phyloP scores from a whole-genome alignment of 1,139 yeast genomes.

The Kodamaea sp. region DNA sequence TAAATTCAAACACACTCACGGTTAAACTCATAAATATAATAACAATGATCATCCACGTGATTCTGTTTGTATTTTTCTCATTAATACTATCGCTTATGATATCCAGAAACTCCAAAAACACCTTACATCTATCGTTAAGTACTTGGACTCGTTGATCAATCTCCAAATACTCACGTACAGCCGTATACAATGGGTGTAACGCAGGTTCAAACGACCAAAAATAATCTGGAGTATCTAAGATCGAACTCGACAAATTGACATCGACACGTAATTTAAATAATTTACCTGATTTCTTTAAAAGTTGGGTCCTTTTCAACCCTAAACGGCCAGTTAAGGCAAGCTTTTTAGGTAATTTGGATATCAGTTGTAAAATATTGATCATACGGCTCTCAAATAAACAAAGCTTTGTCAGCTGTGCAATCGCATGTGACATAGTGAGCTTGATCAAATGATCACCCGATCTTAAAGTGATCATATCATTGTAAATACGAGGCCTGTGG shows the following conservation, averaged over 20 bases:
- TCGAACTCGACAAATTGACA: conserved; percentile 85
- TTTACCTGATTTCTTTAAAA: conserved; percentile 83
- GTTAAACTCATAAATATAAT: conserved; percentile 75
- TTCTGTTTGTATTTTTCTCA: conserved; percentile 84
- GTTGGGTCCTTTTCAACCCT: conserved; percentile 73
- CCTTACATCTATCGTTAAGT: conserved; percentile 88
- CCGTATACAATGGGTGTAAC: conserved; percentile 83
- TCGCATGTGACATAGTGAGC: conserved; percentile 90
- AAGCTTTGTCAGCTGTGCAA: conserved; percentile 91
- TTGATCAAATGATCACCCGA: conserved; percentile 92
- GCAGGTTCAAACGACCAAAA: conserved; percentile 98
- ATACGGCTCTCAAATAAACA: conserved; percentile 89
- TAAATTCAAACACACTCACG: conserved; percentile 52
- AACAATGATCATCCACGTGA: conserved; percentile 85
- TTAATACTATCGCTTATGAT: conserved; percentile 92
- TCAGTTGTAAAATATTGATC: conserved; percentile 78
- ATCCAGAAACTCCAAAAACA: conserved; percentile 88
- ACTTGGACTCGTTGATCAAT: conserved; percentile 94
- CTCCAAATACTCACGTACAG: conserved; percentile 88
- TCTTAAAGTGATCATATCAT: conserved; percentile 88
- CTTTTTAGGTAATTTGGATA: conserved; percentile 82
- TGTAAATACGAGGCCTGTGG: conserved; percentile 83
- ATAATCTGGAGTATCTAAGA: conserved; percentile 90
- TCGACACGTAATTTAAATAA: conserved; percentile 87
- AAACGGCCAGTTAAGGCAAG: conserved; percentile 85